phyloP scores from a whole-genome alignment of 192 early-diverging fungal species.

The Hyaloraphidium curvatum region DNA sequence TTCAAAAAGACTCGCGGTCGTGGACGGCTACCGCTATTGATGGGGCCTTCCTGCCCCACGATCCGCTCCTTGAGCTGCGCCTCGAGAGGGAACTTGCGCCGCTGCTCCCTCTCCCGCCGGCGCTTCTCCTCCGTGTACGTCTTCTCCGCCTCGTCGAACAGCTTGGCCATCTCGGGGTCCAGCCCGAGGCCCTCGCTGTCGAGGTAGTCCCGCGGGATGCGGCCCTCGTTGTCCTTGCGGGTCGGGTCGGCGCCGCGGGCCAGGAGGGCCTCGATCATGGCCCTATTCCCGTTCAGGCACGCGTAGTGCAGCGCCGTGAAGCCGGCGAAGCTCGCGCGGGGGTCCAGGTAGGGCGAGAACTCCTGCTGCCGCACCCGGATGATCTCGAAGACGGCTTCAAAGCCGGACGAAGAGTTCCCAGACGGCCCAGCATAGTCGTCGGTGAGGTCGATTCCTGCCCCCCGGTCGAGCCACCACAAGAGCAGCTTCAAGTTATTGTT shows the following conservation, averaged over 20 bases:
- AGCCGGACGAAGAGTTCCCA: not conserved
- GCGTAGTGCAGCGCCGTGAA: slow-evolving; percentile 3
- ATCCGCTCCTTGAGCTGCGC: slow-evolving; percentile 15
- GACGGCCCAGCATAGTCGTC: not conserved
- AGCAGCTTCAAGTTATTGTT: not conserved
- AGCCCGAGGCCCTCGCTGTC: not conserved
- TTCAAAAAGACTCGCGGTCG: too few species aligned
- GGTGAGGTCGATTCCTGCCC: not conserved
- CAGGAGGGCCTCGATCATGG: not conserved
- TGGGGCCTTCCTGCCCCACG: slow-evolving; percentile 22
- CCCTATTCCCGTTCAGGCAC: not conserved
- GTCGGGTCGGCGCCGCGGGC: not conserved
- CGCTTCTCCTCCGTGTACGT: not conserved
- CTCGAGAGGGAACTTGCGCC: slow-evolving; percentile 13
- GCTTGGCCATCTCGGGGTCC: not conserved
- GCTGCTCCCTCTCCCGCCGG: not conserved
- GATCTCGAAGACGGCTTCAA: not conserved
- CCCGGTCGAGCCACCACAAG: not conserved
- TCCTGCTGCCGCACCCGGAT: not conserved
- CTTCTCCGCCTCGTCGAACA: not conserved
- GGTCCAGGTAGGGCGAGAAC: slow-evolving; percentile 1
- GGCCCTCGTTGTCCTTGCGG: not conserved
- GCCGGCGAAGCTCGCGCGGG: not conserved
- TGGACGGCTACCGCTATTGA: too few species aligned
- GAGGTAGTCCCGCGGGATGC: not conserved